Evolutionary conservation across 1,139 yeast species (phyloP).

Genomic region (Wickerhamomyces sp.): DNA sequence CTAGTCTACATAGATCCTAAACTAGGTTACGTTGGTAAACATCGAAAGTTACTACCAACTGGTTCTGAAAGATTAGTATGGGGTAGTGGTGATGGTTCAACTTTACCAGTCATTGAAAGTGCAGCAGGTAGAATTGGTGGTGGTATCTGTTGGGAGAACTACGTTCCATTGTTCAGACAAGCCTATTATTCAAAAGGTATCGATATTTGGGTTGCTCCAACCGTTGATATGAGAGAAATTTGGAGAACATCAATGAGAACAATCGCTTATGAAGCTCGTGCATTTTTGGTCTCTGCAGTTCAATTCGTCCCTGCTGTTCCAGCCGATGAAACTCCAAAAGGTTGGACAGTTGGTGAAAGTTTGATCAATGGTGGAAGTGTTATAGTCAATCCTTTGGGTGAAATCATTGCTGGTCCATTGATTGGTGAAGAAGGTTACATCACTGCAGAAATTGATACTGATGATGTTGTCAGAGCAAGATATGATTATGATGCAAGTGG

Average conservation of each 20-base stretch:
- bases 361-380: conserved; percentile 35
- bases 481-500: conserved; percentile 36
- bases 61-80: conserved; percentile 35
- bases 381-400: conserved; percentile 35
- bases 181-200: conserved; percentile 36
- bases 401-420: conserved; percentile 36
- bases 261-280: conserved; percentile 31
- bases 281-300: conserved; percentile 30
- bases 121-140: conserved; percentile 34
- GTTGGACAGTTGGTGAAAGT: conserved; percentile 16
- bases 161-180: conserved; percentile 29
- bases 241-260: conserved; percentile 33
- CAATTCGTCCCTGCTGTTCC: conserved; percentile 21
- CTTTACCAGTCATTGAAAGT: conserved; percentile 28
- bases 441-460: conserved; percentile 32
- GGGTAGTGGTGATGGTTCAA: conserved; percentile 40
- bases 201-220: conserved; percentile 36
- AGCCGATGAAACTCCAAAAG: conserved; percentile 7
- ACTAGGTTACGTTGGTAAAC: conserved; percentile 33
- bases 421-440: conserved; percentile 33
- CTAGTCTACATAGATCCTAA: conserved; percentile 31
- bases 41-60: conserved; percentile 36
- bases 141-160: conserved; percentile 39
- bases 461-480: conserved; percentile 30
- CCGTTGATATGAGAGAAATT: conserved; percentile 34